Conservation (phyloP, 192 early-diverging fungal genomes). For the Coemansia guatemalensis region DNA sequence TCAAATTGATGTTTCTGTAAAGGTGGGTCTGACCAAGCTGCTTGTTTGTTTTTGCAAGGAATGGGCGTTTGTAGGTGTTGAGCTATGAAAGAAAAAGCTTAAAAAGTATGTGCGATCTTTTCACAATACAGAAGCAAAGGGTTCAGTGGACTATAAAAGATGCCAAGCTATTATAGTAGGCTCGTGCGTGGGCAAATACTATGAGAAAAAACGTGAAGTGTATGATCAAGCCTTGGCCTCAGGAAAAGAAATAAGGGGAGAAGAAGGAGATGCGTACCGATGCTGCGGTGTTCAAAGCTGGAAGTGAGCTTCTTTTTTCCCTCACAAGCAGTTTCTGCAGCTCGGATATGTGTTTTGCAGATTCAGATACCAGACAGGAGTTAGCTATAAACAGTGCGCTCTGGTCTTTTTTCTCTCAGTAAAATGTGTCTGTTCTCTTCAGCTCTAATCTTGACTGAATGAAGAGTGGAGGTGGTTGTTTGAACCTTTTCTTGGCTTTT, state of each 20-base stretch:
- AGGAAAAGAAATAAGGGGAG: neutral
- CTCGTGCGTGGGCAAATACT: neutral
- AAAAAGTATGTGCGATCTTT: neutral
- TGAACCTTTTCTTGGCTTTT: neutral
- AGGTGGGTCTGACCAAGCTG: neutral
- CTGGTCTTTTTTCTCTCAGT: neutral
- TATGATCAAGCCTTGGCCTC: neutral
- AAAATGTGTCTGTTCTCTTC: neutral
- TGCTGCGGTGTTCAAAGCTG: constrained; percentile 1
- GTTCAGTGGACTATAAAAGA: no score
- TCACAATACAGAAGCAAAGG: neutral
- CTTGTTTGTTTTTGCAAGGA: neutral
- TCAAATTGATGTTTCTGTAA: neutral
- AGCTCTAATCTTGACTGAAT: neutral
- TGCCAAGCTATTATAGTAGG: neutral
- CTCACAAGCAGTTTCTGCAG: neutral
- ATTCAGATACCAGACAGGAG: no score
- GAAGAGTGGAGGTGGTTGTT: neutral
- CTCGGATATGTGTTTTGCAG: neutral
- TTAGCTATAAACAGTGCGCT: no score
- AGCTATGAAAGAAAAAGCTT: neutral
- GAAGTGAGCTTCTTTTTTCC: neutral
- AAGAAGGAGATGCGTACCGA: neutral
- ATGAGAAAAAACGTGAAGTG: neutral
- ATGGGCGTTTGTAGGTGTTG: neutral